Evolutionary conservation across 257 asterid genomes (phyloP).

Genomic region (Capsicum rhomboideum): DNA sequence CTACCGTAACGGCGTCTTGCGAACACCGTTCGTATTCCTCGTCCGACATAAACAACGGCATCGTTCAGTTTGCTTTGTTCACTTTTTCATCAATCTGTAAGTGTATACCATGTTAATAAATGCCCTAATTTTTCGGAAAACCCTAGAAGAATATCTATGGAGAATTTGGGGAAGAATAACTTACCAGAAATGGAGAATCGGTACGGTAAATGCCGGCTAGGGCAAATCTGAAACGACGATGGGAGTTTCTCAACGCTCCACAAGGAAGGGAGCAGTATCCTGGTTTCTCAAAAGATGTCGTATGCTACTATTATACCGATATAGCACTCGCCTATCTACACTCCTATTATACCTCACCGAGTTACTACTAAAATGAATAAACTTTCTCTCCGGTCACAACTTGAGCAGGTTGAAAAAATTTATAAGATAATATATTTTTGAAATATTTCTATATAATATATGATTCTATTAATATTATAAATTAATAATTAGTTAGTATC

Average conservation of each 20-base stretch:
- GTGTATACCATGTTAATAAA: neutral
- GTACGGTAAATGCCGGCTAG: neutral
- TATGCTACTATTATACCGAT: too few relatives aligned
- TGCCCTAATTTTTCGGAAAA: neutral
- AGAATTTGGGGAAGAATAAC: too few relatives aligned
- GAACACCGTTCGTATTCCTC: slow-evolving; percentile 65
- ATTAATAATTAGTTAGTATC: too few relatives aligned
- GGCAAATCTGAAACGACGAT: neutral
- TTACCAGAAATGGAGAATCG: neutral
- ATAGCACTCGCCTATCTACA: too few relatives aligned
- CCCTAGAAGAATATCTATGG: neutral
- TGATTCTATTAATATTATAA: too few relatives aligned
- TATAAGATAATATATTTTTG: too few relatives aligned
- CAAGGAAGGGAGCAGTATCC: neutral
- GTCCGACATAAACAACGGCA: slow-evolving; percentile 82
- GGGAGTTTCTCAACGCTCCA: neutral
- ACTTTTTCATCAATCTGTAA: neutral
- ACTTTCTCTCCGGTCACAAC: too few relatives aligned
- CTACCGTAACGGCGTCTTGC: slow-evolving; percentile 46
- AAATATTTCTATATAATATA: too few relatives aligned
- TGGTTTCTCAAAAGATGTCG: too few relatives aligned
- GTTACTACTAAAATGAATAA: too few relatives aligned
- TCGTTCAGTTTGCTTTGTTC: slow-evolving; percentile 7
- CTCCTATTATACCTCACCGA: too few relatives aligned
- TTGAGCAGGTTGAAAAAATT: too few relatives aligned